Conservation (phyloP, 257 asterid species). For the Anisodus tanguticus region DNA sequence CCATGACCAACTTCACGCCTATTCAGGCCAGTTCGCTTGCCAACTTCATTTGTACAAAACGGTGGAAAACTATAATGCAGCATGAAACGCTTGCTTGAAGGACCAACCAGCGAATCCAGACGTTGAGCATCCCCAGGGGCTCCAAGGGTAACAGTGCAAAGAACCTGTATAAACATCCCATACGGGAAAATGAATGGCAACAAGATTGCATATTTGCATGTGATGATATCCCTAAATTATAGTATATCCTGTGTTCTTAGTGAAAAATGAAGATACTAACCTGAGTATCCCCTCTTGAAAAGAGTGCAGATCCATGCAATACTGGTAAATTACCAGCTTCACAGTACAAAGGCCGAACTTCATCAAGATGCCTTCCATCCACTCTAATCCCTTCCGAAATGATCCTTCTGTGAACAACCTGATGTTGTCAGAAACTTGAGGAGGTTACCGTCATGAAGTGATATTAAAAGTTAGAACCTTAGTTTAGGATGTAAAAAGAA, state of each 20-base stretch:
- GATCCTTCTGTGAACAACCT: conserved; percentile 92
- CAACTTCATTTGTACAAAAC: conserved; percentile 91
- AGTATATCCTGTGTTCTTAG: background rate
- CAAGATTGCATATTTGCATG: conserved; percentile 25
- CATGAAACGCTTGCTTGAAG: conserved; percentile 93
- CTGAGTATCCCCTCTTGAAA: conserved; percentile 97
- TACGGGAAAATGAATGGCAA: background rate
- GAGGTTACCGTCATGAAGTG: conserved; percentile 30
- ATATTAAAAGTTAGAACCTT: background rate
- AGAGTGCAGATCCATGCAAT: conserved; percentile 87
- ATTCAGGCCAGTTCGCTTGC: conserved; percentile 84
- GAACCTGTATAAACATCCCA: conserved; percentile 62
- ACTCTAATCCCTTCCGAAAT: conserved; percentile 83
- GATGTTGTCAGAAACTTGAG: conserved; percentile 40
- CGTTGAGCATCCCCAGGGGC: conserved; percentile 97
- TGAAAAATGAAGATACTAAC: conserved; percentile 44
- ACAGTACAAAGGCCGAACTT: conserved; percentile 87
- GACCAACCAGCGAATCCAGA: conserved; percentile 85
- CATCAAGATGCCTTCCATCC: conserved; percentile 92
- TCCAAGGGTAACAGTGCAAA: conserved; percentile 96
- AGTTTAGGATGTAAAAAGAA: background rate
- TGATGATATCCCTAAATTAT: conserved; percentile 20
- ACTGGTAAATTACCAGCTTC: conserved; percentile 86
- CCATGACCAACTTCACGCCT: conserved; percentile 99
- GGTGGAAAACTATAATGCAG: conserved; percentile 98